Evolutionary conservation across 306 rosid species (phyloP), one percentile per base, ranked within the genome.

Genomic region (Cucurbita ficifolia): DNA sequence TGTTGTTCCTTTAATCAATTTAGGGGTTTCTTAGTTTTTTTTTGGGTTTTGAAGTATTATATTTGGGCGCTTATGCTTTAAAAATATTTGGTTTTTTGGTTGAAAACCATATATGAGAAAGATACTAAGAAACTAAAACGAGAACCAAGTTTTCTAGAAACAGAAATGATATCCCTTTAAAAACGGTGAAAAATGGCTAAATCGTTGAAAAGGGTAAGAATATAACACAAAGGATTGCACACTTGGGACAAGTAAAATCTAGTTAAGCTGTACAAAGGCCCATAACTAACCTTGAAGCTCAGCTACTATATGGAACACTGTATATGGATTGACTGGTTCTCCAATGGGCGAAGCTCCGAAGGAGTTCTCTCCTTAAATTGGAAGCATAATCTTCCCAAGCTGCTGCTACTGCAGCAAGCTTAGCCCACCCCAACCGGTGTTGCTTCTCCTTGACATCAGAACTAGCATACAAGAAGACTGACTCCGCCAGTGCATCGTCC

Each of bases 281-380:
- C 22, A 61, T 1, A 61, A 61, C 46, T 61, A 38, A 36, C 69
- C 69, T 61, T 17, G 12, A 38, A 36, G 69, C 13, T 40, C 24
- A n/a, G 52, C 51, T 38, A 64, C 1, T 64, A 35, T 62, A 39
- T 61, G 83, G 86, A 61, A 85, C 86, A 21, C 38, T 76, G 77
- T 82, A 89, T 48, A 94, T 81, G 53, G 92, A 84, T 58, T 89
- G 88, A 24, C 83, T 88, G 51, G 67, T 43, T 81, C 22, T 94
- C 96, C 96, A 94, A 79, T 74, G 60, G 55, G 85, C 87, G 5
- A 87, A 69, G 82, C 85, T 83, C 56, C 70, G 70, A 69, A 80
- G 68, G 68, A 87, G 67, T 76, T 89, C 80, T 69, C 76, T 81
- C 63, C 50, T 82, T 69, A 85, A 81, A 56, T 76, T 77, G 10